Evolutionary conservation across 1,284 basidiomycete species (phyloP).

Genomic region (Xerocomus nothofagi): DNA sequence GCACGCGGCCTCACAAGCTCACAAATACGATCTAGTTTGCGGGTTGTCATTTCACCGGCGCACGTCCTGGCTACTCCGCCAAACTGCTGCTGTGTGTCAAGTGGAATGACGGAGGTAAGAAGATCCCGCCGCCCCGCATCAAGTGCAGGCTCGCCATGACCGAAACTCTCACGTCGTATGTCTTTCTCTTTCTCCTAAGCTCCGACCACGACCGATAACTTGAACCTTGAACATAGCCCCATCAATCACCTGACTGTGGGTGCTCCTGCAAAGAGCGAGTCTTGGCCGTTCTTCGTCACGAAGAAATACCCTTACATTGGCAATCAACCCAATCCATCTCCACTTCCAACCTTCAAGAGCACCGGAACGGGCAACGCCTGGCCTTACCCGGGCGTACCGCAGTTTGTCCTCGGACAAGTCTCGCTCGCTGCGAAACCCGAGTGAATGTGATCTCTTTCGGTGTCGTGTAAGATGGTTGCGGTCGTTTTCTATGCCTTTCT

Average conservation of each 20-base stretch:
- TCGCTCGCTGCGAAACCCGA: not conserved
- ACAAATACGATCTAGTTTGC: not conserved
- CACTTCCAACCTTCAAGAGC: slow-evolving; percentile 9
- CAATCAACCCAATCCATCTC: slow-evolving; percentile 1
- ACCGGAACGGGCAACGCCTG: not conserved
- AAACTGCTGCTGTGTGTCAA: slow-evolving; percentile 8
- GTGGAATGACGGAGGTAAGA: not conserved
- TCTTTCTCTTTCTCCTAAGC: not conserved
- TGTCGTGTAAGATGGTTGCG: not conserved
- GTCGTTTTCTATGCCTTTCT: too few relatives aligned
- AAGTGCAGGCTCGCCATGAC: slow-evolving; percentile 3
- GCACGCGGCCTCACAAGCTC: not conserved
- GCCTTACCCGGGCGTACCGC: slow-evolving; percentile 2
- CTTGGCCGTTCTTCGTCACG: slow-evolving; percentile 7
- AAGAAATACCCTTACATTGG: slow-evolving; percentile 13
- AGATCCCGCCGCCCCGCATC: slow-evolving; percentile 8
- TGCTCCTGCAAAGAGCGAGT: slow-evolving; percentile 1
- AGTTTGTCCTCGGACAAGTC: slow-evolving; percentile 9
- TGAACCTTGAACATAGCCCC: slow-evolving; percentile 6
- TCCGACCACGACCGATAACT: not conserved
- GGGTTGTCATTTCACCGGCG: slow-evolving; percentile 17
- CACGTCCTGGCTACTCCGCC: not conserved
- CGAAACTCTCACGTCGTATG: slow-evolving; percentile 4
- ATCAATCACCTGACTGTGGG: not conserved
- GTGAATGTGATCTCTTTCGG: not conserved